Percentiles rank a stretch among this genome's conserved stretches.
Evolutionary conservation across 257 asterid species (phyloP).

Genomic region (Capsicum baccatum): DNA sequence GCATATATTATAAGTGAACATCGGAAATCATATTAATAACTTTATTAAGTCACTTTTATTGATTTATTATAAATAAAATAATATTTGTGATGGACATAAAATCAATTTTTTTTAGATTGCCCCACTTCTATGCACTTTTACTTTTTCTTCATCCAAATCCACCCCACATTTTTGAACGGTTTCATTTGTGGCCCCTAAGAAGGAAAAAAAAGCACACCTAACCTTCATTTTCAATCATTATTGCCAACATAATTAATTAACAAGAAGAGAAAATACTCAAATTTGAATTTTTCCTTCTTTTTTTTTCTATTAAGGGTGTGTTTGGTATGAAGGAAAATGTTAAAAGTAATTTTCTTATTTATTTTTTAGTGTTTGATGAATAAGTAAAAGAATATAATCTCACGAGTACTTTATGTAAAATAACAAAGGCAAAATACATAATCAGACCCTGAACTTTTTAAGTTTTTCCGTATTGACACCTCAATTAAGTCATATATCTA

Average conservation of each 20-base stretch:
- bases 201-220: not conserved
- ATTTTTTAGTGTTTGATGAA: not conserved
- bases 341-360: not conserved
- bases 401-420: too few species aligned
- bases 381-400: not conserved
- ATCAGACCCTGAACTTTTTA: too few species aligned
- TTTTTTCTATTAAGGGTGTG: not conserved
- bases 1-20: too few species aligned
- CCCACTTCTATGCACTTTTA: constrained; percentile 2
- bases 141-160: constrained; percentile 7
- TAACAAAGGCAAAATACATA: too few species aligned
- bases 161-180: not conserved
- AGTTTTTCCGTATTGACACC: too few species aligned
- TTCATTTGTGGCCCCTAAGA: constrained; percentile 21
- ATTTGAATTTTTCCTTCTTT: not conserved
- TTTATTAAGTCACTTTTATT: not conserved
- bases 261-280: not conserved
- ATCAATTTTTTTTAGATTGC: not conserved
- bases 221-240: not conserved
- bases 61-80: not conserved
- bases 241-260: not conserved
- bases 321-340: not conserved
- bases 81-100: not conserved
- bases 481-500: too few species aligned
- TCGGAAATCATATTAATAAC: not conserved